Base-by-base conservation (phyloP, 129 eudicot genomes). In the Helichrysum umbraculigerum region DNA sequence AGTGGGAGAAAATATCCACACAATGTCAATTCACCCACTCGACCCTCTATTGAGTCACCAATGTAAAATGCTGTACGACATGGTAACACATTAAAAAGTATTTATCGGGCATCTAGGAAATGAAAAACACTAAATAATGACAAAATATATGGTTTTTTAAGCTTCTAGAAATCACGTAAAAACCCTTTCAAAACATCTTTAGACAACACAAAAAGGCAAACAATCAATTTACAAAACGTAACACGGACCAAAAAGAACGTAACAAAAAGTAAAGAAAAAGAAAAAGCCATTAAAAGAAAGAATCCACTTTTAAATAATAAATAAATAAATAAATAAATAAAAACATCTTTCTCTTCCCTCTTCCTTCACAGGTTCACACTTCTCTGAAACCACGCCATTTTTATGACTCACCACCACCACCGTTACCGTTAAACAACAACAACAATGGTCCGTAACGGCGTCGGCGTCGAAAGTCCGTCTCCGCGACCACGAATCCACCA, bases 401-500 rank as follows among this genome's bases (percentile, higher is more conserved):
- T 58, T 37, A 61, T 64, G 60, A 41, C 20, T 17, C 30, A 25
- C 25, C 30, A 3, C n/a, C 30, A 3, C n/a, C 6, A 14, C 17
- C 54, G 54, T 47, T 47, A 56, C 59, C 42, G 30, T 19, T 44
- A 33, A 64, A 16, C 16, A 15, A 7, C 4, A 4, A 8, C 72
- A 47, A 0, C 1, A 15, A 66, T 82, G 75, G 62, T 72, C 70
- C 85, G 84, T 4, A 84, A 81, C 86, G 81, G 83, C 66, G 54
- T 47, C 54, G 87, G 84, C 58, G 79, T 56, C 10, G 88, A 85
- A 73, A 76, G 80, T 4, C 84, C 94, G 0, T 75, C 87, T 0
- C 85, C 89, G 1, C 75, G 80, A 16, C 86, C 88, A 17, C 79
- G 88, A 52, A 76, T 83, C 76, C 90, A 75, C 39, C 79, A 76